Percentiles rank a stretch among this genome's conserved stretches.
Evolutionary conservation across 2,329 filamentous ascomycete species (phyloP).

Genomic region (Magnaporthiopsis incrustans): DNA sequence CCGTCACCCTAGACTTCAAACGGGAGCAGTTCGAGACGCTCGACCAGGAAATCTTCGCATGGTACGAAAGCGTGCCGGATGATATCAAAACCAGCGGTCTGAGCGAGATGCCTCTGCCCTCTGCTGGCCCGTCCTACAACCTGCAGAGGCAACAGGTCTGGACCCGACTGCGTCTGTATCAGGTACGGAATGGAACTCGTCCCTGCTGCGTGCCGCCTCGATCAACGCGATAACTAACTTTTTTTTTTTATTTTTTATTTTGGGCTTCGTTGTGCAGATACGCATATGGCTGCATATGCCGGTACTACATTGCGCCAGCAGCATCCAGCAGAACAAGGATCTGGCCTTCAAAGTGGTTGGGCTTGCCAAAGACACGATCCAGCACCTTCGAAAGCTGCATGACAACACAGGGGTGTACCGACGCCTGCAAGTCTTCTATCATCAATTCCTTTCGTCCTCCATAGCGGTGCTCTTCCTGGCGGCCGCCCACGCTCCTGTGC

Average conservation of each 20-base stretch:
- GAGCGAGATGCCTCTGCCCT: constrained; percentile 44
- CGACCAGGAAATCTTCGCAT: constrained; percentile 76
- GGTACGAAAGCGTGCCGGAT: constrained; percentile 70
- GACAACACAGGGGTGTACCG: constrained; percentile 65
- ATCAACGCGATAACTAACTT: background rate
- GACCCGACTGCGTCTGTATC: constrained; percentile 56
- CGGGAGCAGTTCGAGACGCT: constrained; percentile 71
- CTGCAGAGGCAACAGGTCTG: constrained; percentile 70
- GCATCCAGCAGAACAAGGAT: constrained; percentile 66
- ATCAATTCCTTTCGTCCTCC: constrained; percentile 70
- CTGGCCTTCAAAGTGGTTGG: constrained; percentile 69
- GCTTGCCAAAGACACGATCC: constrained; percentile 69
- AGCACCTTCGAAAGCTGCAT: constrained; percentile 62
- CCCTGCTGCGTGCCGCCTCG: constrained; percentile 9
- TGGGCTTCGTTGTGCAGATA: constrained; percentile 37
- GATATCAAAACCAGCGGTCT: constrained; percentile 52
- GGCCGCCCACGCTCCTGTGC: constrained; percentile 64
- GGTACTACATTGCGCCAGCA: constrained; percentile 74
- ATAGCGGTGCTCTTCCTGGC: constrained; percentile 71
- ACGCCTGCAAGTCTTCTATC: constrained; percentile 67
- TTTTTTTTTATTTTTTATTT: too few species aligned
- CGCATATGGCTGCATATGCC: constrained; percentile 84
- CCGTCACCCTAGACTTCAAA: constrained; percentile 55
- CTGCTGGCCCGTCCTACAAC: constrained; percentile 50
- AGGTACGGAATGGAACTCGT: background rate